Evolutionary conservation across 2,329 filamentous ascomycete genomes (phyloP), one percentile per base, ranked within the genome.

Genomic region (Verticillium dahliae): DNA sequence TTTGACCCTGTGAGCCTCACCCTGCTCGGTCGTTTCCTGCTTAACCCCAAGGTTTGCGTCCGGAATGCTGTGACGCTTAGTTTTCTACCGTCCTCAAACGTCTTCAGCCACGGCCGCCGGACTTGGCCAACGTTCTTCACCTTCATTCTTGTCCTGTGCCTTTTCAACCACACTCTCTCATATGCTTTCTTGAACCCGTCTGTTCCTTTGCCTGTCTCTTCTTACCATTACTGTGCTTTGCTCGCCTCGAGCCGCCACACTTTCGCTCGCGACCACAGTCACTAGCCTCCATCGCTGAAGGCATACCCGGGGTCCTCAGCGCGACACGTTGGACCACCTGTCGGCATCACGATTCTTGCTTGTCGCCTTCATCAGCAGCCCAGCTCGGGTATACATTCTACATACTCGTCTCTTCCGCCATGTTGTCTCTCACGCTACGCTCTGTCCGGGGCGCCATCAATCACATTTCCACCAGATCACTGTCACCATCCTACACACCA

Each of bases 351-450:
- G 4, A 52, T 18, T 52, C 1, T 13, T 52, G 3, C 13, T 13
- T 11, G 7, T 27, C 45, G 45, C 18, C 45, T 52, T 22, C 18
- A 11, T 31, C 18, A 52, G 45, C n/a, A 9, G 18, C 18, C 18
- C n/a, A 11, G 18, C n/a, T n/a, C 7, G 45, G 18, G 45, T 22
- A 52, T 27, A 37, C 9, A 37, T 52, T n/a, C 39, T 52, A n/a
- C 45, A 10, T 27, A 11, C 45, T 11, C 45, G 3, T 13, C 7
- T 6, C 35, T 2, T n/a, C 18, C 62, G 18, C n/a, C 15, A 65
- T 65, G 64, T 65, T 65, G 45, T 58, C 64, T 7, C 34, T 65
- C 2, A 61, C 60, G 34, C 52, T 65, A 57, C 64, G 64, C 58
- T 65, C 64, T 54, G 52, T 65, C 15, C 61, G 64, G 6, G 64